Base-by-base conservation (phyloP, 305 asterid species). In the Fraxinus nigra region DNA sequence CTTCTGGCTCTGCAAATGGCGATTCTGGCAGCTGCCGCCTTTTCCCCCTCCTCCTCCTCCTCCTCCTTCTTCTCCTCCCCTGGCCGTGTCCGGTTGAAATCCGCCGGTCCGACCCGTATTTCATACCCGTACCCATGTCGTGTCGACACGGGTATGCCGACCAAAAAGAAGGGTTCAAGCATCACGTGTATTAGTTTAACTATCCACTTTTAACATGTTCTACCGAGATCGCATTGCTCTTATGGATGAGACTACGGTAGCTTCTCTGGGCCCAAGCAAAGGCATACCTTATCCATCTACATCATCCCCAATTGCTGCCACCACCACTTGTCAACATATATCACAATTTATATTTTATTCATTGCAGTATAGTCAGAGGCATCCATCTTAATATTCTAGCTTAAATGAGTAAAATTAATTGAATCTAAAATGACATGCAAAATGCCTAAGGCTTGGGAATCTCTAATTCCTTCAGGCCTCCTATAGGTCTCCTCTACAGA, bases 371-470 rank as follows among this genome's bases (percentile, higher is more conserved):
- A 51, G 63, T 51, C 24, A 24, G 26, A 40, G 22, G 63, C 22
- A 51, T 51, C 63, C 63, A 51, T 51, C 63, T 51, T 16, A 16
- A 51, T 16, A 51, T 16, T 14, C 7, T 51, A 22, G 8, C 63
- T 14, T 51, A 51, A 16, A 51, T 51, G 63, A 51, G 63, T 51
- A 51, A 51, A 51, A 16, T 16, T 51, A 51, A 51, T 51, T 51
- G 63, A 51, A 51, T 51, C 63, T n/a, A 51, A 51, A 51, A 14
- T 51, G 56, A 20, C 14, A 22, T 61, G 72, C 63, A 38, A 37
- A 81, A 59, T 37, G 79, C 22, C 75, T 34, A 63, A 24, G 46
- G 46, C 22, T 59, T 74, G 75, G 76, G 14, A 75, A 82, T 51
- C 77, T 20, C 59, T 63, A 81, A 18, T 75, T 43, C 79, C 72